phyloP scores from a whole-genome alignment of 176 grass and related monocot species.

The Secale cereale region DNA sequence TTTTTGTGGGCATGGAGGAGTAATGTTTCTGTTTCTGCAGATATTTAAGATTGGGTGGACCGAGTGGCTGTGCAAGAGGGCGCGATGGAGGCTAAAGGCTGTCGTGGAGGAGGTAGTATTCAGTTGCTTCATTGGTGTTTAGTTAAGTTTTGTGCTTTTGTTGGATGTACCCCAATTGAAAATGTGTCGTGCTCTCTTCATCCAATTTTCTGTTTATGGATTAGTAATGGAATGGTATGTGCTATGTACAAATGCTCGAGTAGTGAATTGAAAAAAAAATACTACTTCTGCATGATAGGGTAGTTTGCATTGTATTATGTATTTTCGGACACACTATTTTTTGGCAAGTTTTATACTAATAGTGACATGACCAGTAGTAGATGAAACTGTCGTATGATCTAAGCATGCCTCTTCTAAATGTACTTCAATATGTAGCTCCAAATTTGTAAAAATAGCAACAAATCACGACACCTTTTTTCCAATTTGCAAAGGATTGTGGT shows the following conservation, averaged over 20 bases:
- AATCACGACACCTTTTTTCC: neutral
- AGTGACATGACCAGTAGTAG: neutral
- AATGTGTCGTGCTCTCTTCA: neutral
- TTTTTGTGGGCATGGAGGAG: neutral
- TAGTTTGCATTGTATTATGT: neutral
- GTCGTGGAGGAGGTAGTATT: constrained; percentile 57
- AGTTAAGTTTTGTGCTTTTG: neutral
- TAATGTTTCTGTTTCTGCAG: constrained; percentile 39
- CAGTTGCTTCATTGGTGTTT: neutral
- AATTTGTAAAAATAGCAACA: neutral
- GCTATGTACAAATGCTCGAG: neutral
- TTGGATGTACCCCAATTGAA: neutral
- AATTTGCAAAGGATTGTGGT: neutral
- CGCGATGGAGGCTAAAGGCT: constrained; percentile 43
- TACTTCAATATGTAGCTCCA: neutral
- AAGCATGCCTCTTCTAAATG: neutral
- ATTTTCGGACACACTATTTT: neutral
- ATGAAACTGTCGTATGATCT: neutral
- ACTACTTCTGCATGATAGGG: neutral
- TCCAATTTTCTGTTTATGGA: neutral
- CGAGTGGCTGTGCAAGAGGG: constrained; percentile 29
- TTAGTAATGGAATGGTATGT: neutral
- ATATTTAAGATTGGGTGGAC: constrained; percentile 51
- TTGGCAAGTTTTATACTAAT: neutral
- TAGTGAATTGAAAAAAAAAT: neutral